Evolutionary conservation across 2,329 filamentous ascomycete genomes (phyloP), one percentile per base, ranked within the genome.

Genomic region (Leptodontidium sp.): DNA sequence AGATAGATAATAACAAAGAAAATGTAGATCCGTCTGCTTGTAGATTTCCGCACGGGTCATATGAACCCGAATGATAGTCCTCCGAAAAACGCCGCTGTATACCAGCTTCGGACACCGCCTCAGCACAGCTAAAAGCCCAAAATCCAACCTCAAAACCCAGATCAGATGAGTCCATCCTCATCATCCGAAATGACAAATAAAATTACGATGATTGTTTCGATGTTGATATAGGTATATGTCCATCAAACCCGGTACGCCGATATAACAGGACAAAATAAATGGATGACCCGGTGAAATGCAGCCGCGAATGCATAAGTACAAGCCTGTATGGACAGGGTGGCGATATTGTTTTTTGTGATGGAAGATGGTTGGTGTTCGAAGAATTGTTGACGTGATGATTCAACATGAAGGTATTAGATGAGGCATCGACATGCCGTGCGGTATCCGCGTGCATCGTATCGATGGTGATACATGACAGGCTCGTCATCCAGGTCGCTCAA

Each of bases 1-100:
- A 45, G 29, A 40, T 40, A 47, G 45, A 52, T 58, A 50, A n/a
- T 35, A 58, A 24, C n/a, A 53, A 32, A 62, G 26, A 57, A 65
- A 68, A 65, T 57, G 11, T 40, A 35, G 14, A 52, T 8, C 53
- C 32, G 29, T 40, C 21, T 24, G 40, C 32, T 45, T 40, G 21
- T 40, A 40, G 38, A 40, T 29, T 15, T 35, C n/a, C 52, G 58
- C 12, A 52, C 40, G 43, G 65, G 65, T 66, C 64, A 64, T 70
- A 59, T 68, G 45, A 68, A 69, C 70, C 61, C 64, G 26, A 50
- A 50, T 53, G 32, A 47, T 47, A 47, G 7, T 21, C 9, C n/a
- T 49, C 29, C 65, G 58, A 32, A 47, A 24, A 71, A 73, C 71
- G 71, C 71, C 71, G 66, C 69, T 71, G 71, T 71, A 64, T 66